These are phyloP conservation scores for Fistulinella cinereoalba DNA, from an alignment of 1,284 basidiomycete genomes.

Conservation along the genomic window DNA sequence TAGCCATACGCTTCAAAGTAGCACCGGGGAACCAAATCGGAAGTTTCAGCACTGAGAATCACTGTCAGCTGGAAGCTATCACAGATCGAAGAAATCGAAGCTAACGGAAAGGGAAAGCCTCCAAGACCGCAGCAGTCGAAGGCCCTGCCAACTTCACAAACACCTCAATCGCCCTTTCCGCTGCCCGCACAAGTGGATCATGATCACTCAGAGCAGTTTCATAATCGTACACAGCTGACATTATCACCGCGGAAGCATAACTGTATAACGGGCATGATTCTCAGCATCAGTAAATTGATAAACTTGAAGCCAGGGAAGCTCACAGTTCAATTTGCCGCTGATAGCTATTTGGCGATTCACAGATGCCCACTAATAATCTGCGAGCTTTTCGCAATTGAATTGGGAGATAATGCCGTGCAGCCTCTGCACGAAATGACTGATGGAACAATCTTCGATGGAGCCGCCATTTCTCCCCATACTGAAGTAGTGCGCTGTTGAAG, in stretches of 20 bases:
- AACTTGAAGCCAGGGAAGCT: slow-evolving; percentile 9
- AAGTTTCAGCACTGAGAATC: slow-evolving; percentile 27
- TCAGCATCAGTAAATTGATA: slow-evolving; percentile 1
- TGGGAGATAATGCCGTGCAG: slow-evolving; percentile 23
- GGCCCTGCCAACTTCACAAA: slow-evolving; percentile 29
- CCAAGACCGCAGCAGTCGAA: slow-evolving; percentile 27
- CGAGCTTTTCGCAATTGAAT: slow-evolving; percentile 31
- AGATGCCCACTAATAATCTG: slow-evolving; percentile 22
- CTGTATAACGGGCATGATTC: slow-evolving; percentile 10
- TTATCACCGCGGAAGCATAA: slow-evolving; percentile 33
- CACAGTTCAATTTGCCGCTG: slow-evolving; percentile 33
- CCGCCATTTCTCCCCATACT: slow-evolving; percentile 31
- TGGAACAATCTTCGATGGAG: slow-evolving; percentile 34
- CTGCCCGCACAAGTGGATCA: slow-evolving; percentile 29
- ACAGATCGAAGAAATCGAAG: slow-evolving; percentile 12
- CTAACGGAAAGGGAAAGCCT: slow-evolving; percentile 35
- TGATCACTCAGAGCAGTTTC: slow-evolving; percentile 27
- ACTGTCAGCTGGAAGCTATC: slow-evolving; percentile 13
- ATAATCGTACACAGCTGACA: slow-evolving; percentile 36
- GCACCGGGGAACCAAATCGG: slow-evolving; percentile 32
- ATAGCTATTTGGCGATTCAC: slow-evolving; percentile 24
- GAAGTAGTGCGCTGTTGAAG: slow-evolving; percentile 32
- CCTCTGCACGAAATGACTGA: slow-evolving; percentile 32
- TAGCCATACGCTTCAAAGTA: slow-evolving; percentile 28
- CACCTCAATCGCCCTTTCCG: slow-evolving; percentile 30